A percentile compares a stretch with the other conserved stretches of the same genome.
These are phyloP conservation scores for Coemansia sp. DNA, from an alignment of 192 early-diverging fungal genomes.

Conservation along the genomic window DNA sequence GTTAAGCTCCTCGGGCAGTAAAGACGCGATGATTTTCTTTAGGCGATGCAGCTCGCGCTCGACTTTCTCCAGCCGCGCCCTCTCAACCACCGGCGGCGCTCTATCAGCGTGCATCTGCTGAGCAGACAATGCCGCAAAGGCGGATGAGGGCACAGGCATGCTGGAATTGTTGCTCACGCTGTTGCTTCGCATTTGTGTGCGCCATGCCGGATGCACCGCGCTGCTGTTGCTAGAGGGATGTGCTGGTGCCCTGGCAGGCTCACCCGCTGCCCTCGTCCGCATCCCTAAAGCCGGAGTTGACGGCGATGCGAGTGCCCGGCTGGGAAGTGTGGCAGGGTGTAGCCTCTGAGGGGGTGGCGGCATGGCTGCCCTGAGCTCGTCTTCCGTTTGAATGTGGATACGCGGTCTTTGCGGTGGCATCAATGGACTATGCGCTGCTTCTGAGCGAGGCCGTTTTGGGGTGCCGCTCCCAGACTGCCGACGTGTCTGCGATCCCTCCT, in stretches of 20 bases:
- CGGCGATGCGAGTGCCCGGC: background rate
- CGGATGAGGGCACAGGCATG: background rate
- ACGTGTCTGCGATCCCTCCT: background rate
- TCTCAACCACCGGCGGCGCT: constrained; percentile 23
- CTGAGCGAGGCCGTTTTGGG: constrained; percentile 6
- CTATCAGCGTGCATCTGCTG: background rate
- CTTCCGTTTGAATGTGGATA: background rate
- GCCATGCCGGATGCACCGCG: constrained; percentile 2
- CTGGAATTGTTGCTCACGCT: background rate
- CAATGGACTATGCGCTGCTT: constrained; percentile 1
- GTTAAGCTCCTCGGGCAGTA: constrained; percentile 43
- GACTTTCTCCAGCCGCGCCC: constrained; percentile 37
- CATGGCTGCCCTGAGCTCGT: background rate
- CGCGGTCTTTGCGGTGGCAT: background rate
- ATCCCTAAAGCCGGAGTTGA: background rate
- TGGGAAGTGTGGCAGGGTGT: background rate
- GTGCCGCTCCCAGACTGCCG: too few relatives aligned
- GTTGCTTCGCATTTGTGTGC: constrained; percentile 7
- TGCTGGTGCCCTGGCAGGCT: background rate
- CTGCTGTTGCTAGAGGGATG: background rate
- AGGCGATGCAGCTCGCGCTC: constrained; percentile 46
- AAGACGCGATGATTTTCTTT: constrained; percentile 46
- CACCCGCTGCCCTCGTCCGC: background rate
- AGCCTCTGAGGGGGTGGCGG: background rate
- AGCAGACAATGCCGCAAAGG: background rate